Evolutionary conservation across 2,329 filamentous ascomycete genomes (phyloP), one percentile per base, ranked within the genome.

Genomic region (Colletotrichum tofieldiae): DNA sequence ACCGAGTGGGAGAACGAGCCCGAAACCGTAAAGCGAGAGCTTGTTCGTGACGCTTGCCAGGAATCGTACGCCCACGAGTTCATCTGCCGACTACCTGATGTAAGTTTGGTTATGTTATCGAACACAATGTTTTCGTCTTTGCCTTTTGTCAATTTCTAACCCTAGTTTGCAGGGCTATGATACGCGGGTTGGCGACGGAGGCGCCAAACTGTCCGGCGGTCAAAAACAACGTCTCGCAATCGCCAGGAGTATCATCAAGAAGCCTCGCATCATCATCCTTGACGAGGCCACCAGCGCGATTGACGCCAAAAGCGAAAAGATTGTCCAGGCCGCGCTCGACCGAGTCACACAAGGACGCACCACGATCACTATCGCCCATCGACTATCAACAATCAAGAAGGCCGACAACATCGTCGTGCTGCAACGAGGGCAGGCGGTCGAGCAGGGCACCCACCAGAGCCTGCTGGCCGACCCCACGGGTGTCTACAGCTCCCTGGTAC

Each of bases 151-250:
- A 9, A 58, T 35, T 14, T 32, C 61, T 37, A 59, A 37, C 32
- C 45, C 11, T 11, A 47, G 16, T 14, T 2, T 41, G 16, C 37
- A 76, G 74, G 86, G 86, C 7, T 92, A 91, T 75, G 83, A 86
- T 2, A 89, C 89, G 0, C 80, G 83, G 11, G 88, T 91, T 2
- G 90, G 90, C 2, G 88, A 91, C 75, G 84, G 85, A 26, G 90
- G 91, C 20, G 87, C 88, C 62, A 88, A 88, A 74, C 80, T 92
- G 1, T 90, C 88, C 32, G 90, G 90, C 23, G 90, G 90, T 2
- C 90, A 92, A 75, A 84, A 89, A 20, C 90, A 92, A 75, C 84
- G 90, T 6, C 83, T 92, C 9, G 88, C 90, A 0, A 92, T 92
- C 68, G 90, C 90, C 1, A 85, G 90, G 26, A 88, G 87, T 51